Evolutionary conservation across 2,329 filamentous ascomycete species (phyloP).

Genomic region (Orbilia oligospora): DNA sequence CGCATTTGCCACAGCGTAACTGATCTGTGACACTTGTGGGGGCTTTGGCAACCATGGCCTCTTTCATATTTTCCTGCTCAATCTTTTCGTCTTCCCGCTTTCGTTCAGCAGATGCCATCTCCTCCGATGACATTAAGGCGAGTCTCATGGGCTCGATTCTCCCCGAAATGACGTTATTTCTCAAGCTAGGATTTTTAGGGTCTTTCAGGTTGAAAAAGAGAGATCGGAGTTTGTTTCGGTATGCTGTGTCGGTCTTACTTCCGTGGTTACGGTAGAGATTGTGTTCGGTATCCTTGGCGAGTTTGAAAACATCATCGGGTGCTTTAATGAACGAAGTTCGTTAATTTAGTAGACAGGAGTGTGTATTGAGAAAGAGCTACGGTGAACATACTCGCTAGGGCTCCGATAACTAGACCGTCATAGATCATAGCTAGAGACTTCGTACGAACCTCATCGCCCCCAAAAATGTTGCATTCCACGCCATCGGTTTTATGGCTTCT

Average conservation of each 20-base stretch:
- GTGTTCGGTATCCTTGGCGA: slow-evolving; percentile 80
- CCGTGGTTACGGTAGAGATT: slow-evolving; percentile 80
- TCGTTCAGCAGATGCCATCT: slow-evolving; percentile 89
- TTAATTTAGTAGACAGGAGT: background rate
- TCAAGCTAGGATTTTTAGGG: slow-evolving; percentile 84
- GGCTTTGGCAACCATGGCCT: slow-evolving; percentile 92
- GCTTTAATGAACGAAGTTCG: slow-evolving; percentile 64
- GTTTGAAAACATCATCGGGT: slow-evolving; percentile 77
- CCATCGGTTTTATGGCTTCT: slow-evolving; percentile 86
- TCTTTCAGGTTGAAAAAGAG: slow-evolving; percentile 96
- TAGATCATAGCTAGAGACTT: slow-evolving; percentile 92
- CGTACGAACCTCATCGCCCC: slow-evolving; percentile 79
- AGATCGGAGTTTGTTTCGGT: slow-evolving; percentile 90
- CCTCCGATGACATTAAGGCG: slow-evolving; percentile 88
- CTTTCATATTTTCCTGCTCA: slow-evolving; percentile 94
- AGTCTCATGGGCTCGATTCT: slow-evolving; percentile 81
- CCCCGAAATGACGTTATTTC: slow-evolving; percentile 80
- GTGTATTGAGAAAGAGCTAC: background rate
- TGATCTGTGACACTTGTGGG: slow-evolving; percentile 91
- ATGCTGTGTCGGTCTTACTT: slow-evolving; percentile 78
- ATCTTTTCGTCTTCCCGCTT: slow-evolving; percentile 81
- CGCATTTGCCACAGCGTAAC: slow-evolving; percentile 91
- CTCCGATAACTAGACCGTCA: slow-evolving; percentile 86
- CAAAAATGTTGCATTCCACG: slow-evolving; percentile 79
- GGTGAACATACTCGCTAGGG: slow-evolving; percentile 66